A percentile compares a stretch with the other conserved stretches of the same genome.
Conservation (phyloP, 306 rosid species). For the Quercus wislizeni region DNA sequence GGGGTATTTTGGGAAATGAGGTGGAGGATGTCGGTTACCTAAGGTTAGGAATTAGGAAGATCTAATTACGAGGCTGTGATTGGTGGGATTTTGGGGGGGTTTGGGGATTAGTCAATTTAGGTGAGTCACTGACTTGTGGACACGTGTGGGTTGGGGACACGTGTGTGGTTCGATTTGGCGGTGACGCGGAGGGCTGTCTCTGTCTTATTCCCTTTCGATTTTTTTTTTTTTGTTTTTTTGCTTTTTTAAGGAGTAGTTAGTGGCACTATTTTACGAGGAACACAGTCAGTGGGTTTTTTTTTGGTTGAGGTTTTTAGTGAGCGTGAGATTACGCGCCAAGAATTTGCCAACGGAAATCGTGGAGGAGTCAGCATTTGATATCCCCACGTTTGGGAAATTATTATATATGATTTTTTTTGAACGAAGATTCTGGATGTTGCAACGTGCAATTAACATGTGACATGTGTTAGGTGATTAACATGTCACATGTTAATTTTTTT, state of each 20-base stretch:
- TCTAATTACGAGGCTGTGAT: conserved; percentile 8
- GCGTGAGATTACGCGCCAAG: neutral
- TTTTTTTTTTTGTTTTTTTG: too few species aligned
- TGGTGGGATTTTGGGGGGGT: conserved; percentile 1
- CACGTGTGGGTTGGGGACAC: conserved; percentile 13
- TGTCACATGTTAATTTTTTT: too few species aligned
- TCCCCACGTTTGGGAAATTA: neutral
- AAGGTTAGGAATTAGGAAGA: neutral
- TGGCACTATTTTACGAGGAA: neutral
- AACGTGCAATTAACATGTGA: too few species aligned
- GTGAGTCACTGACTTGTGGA: neutral
- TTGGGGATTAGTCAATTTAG: neutral
- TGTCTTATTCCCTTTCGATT: conserved; percentile 18
- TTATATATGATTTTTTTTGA: too few species aligned
- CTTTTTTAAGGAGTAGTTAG: too few species aligned
- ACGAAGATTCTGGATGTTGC: too few species aligned
- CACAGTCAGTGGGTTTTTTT: too few species aligned
- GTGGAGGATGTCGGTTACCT: neutral
- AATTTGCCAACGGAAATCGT: neutral
- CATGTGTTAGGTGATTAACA: too few species aligned
- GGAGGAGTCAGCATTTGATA: neutral
- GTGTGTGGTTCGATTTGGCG: conserved; percentile 15
- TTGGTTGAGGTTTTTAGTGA: neutral
- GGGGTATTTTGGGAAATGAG: neutral
- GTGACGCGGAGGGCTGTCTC: conserved; percentile 8